Base-by-base conservation (phyloP, 2,329 filamentous ascomycete species). In the Coleophoma crateriformis region DNA sequence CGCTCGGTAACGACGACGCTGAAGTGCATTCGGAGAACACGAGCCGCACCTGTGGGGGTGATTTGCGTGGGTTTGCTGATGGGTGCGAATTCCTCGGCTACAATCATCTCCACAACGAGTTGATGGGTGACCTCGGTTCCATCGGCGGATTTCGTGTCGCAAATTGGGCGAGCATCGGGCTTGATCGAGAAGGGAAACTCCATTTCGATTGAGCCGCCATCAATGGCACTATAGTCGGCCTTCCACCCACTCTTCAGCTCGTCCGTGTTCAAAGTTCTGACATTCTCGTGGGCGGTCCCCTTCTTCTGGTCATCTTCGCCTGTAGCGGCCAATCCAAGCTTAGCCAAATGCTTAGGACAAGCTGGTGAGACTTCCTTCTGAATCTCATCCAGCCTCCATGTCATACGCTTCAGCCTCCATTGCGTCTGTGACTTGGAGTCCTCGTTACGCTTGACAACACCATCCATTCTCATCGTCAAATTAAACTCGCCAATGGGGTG, bases 21-120 rank as follows among this genome's bases (percentile, higher is more conserved):
- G 73, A 96, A 97, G 66, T 95, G 89, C 79, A 96, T 96, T 57
- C 92, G 81, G 53, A 99, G 75, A 47, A 97, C 92, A 55, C 92
- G 82, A 0, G 92, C 94, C 2, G 90, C 87, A 53, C 92, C 92
- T 0, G 92, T 96, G 45, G 91, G 90, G 0, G 89, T 91, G 44
- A 88, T 79, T 46, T 90, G 75, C 47, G 73, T 70, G 2, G 78
- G 76, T 66, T 84, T 85, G 52, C 82, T 84, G 63, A 86, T 82
- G 55, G 85, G 87, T 0, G 78, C 79, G 73, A 89, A 94, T 67
- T 97, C 92, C 68, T 96, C 90, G 2, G 88, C 88, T 19, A 99
- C 90, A 45, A 97, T 90, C 73, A 97, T 83, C 71, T 99, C 92
- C 50, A 97, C 79, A 61, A 96, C 82, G 41, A 99, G 80, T 63